Conservation (phyloP, 345 rosid species). For the Adansonia digitata region DNA sequence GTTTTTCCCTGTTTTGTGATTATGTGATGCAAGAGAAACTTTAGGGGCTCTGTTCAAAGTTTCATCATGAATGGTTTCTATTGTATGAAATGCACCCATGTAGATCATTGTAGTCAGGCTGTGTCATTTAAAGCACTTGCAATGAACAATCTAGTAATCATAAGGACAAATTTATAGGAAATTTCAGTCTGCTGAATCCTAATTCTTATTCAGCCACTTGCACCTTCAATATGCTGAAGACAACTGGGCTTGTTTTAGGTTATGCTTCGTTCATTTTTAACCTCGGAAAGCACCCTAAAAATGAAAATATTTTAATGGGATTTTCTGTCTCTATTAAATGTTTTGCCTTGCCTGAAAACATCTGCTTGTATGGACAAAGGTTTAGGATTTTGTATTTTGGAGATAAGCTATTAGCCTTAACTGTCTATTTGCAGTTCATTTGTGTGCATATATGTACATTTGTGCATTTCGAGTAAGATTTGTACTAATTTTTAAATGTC, state of each 20-base stretch:
- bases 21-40: conserved; percentile 26
- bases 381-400: neutral
- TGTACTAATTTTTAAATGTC: too few relatives aligned
- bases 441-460: neutral
- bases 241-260: neutral
- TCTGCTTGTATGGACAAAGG: neutral
- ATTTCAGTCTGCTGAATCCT: neutral
- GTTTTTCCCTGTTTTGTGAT: neutral
- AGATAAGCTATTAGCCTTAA: neutral
- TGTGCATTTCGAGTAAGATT: too few relatives aligned
- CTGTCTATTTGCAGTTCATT: neutral
- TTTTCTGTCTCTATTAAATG: too few relatives aligned
- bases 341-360: neutral
- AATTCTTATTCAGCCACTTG: neutral
- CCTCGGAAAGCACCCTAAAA: neutral
- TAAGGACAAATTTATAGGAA: too few relatives aligned
- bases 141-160: too few relatives aligned
- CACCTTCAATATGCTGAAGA: neutral
- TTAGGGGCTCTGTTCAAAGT: neutral
- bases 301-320: neutral
- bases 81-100: neutral
- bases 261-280: neutral
- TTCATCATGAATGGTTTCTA: neutral
- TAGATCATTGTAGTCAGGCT: neutral
- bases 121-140: too few relatives aligned